Conservation (phyloP, 371 early-diverging fungal genomes). For the Coemansia sp. region DNA sequence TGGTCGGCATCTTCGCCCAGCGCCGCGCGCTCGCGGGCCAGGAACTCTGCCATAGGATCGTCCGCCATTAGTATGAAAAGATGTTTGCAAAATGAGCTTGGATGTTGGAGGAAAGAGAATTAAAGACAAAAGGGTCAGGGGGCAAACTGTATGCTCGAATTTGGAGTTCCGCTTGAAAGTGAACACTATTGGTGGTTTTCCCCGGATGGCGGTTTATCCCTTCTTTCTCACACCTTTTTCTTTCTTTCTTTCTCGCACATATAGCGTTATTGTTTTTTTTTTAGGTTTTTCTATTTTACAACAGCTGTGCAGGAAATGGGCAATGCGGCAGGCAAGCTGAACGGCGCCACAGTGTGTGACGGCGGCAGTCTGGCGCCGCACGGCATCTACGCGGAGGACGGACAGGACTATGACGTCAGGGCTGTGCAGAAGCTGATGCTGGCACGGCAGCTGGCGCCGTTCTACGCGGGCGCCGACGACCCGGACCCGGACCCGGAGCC, state of each 20-base stretch:
- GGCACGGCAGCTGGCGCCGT: conserved; percentile 78
- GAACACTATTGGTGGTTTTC: background rate
- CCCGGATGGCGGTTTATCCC: background rate
- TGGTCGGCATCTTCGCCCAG: conserved; percentile 78
- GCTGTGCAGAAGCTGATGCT: conserved; percentile 75
- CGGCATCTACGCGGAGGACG: conserved; percentile 68
- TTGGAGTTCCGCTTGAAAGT: conserved; percentile 1
- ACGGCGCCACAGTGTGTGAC: conserved; percentile 55
- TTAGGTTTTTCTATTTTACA: background rate
- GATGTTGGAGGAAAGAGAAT: background rate
- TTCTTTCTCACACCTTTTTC: background rate
- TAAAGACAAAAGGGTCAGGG: background rate
- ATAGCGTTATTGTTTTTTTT: background rate
- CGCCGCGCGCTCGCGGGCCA: conserved; percentile 87
- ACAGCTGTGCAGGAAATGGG: conserved; percentile 40
- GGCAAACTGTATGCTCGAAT: too few relatives aligned
- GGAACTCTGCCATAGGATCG: conserved; percentile 88
- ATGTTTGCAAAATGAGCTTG: background rate
- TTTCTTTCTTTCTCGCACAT: background rate
- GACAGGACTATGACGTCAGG: conserved; percentile 76
- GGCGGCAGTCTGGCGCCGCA: conserved; percentile 69
- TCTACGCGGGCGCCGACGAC: conserved; percentile 78
- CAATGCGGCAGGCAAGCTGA: conserved; percentile 43
- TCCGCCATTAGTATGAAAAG: too few relatives aligned
- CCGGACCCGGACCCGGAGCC: conserved; percentile 16